phyloP scores from a whole-genome alignment of 805 yeast species.

The Metschnikowia kunwiensis region DNA sequence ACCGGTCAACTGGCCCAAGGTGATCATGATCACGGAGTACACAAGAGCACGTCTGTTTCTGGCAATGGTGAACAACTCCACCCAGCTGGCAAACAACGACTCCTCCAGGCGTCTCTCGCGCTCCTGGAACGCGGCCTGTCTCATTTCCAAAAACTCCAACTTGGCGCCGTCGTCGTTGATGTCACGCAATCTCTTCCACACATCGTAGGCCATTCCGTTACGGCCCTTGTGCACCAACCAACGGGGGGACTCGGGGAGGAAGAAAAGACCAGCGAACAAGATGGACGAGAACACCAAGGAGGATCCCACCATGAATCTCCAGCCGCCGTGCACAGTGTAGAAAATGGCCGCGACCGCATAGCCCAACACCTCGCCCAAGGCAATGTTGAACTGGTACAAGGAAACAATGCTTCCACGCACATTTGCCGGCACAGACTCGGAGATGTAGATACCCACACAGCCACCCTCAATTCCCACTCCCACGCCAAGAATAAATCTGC shows the following conservation, averaged over 20 bases:
- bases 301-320: conserved; percentile 67
- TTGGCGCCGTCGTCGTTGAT: conserved; percentile 39
- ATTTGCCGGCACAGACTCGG: conserved; percentile 58
- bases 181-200: conserved; percentile 57
- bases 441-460: conserved; percentile 58
- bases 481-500: conserved; percentile 55
- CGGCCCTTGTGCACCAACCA: conserved; percentile 51
- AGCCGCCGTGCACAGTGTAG: conserved; percentile 52
- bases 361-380: conserved; percentile 65
- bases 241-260: conserved; percentile 63
- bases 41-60: conserved; percentile 61
- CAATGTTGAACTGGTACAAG: conserved; percentile 60
- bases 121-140: conserved; percentile 50
- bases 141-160: conserved; percentile 57
- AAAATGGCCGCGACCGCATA: conserved; percentile 63
- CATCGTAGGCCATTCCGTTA: conserved; percentile 50
- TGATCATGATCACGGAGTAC: conserved; percentile 55
- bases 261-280: conserved; percentile 48
- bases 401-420: conserved; percentile 61
- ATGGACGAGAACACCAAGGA: conserved; percentile 56
- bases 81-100: conserved; percentile 37
- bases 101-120: conserved; percentile 36
- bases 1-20: conserved; percentile 65
- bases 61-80: conserved; percentile 52
- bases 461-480: conserved; percentile 70